Evolutionary conservation across 495 filamentous ascomycete genomes (phyloP).

Genomic region (Penicillium nucicola): DNA sequence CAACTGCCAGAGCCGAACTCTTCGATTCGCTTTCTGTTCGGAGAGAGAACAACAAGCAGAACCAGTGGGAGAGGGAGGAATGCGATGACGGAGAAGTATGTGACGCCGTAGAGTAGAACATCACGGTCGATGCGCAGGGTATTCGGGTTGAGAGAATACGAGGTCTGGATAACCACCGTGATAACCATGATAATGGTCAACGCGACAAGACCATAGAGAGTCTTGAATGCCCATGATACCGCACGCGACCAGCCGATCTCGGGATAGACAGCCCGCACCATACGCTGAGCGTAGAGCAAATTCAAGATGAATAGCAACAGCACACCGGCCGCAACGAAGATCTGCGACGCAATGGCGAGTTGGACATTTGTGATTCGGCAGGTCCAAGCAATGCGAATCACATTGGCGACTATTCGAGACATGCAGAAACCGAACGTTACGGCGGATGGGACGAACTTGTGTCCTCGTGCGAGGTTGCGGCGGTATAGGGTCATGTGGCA

Average conservation of each 20-base stretch:
- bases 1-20: constrained; percentile 71
- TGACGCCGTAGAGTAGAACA: constrained; percentile 64
- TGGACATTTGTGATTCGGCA: constrained; percentile 38
- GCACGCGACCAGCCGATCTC: constrained; percentile 61
- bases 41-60: constrained; percentile 48
- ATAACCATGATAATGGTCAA: constrained; percentile 67
- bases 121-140: constrained; percentile 51
- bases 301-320: constrained; percentile 80
- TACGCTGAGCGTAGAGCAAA: constrained; percentile 73
- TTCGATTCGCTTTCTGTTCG: constrained; percentile 48
- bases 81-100: constrained; percentile 66
- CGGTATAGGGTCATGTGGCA: constrained; percentile 65
- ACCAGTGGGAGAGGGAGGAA: constrained; percentile 73
- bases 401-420: constrained; percentile 61
- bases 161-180: constrained; percentile 57
- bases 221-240: constrained; percentile 48
- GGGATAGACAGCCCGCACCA: constrained; percentile 72
- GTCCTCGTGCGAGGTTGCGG: constrained; percentile 51
- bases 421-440: constrained; percentile 78
- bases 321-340: constrained; percentile 76
- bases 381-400: constrained; percentile 57
- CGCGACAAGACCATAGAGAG: constrained; percentile 59
- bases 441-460: constrained; percentile 69
- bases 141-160: constrained; percentile 59
- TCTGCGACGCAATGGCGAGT: constrained; percentile 65